Evolutionary conservation across 1,284 basidiomycete genomes (phyloP).

Genomic region (Marasmius sp.): DNA sequence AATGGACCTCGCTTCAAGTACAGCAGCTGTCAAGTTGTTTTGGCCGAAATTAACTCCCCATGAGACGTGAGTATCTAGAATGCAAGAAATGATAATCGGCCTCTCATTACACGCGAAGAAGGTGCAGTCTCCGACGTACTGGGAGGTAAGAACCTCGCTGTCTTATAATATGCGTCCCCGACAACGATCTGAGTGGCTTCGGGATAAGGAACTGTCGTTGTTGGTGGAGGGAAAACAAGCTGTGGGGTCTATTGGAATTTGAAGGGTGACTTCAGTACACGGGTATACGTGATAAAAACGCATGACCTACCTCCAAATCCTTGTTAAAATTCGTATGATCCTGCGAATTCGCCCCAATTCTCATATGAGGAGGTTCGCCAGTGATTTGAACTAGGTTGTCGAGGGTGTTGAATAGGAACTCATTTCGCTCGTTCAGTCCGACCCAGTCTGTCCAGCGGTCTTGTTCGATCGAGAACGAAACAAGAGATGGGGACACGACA

Average conservation of each 20-base stretch:
- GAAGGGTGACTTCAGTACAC: neutral
- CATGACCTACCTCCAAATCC: slow-evolving; percentile 35
- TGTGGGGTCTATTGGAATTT: slow-evolving; percentile 34
- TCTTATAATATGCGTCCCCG: slow-evolving; percentile 50
- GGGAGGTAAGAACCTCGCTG: slow-evolving; percentile 54
- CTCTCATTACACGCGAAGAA: neutral
- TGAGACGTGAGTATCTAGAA: slow-evolving; percentile 48
- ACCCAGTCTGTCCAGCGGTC: slow-evolving; percentile 68
- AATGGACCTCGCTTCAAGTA: slow-evolving; percentile 59
- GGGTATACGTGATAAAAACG: neutral
- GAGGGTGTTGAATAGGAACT: slow-evolving; percentile 58
- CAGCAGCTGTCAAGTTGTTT: slow-evolving; percentile 56
- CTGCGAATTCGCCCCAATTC: slow-evolving; percentile 65
- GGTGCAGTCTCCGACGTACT: slow-evolving; percentile 25
- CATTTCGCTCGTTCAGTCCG: slow-evolving; percentile 47
- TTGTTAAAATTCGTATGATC: slow-evolving; percentile 56
- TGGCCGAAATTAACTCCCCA: slow-evolving; percentile 70
- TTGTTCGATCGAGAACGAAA: slow-evolving; percentile 70
- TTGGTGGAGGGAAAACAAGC: slow-evolving; percentile 48
- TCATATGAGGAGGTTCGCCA: slow-evolving; percentile 54
- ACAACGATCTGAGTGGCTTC: slow-evolving; percentile 57
- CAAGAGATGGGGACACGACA: slow-evolving; percentile 40
- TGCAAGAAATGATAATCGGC: neutral
- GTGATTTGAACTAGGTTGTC: slow-evolving; percentile 54
- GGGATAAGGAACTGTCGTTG: slow-evolving; percentile 57